Evolutionary conservation across 129 eudicot species (phyloP), one percentile per base, ranked within the genome.

Genomic region (Lactuca saligna): DNA sequence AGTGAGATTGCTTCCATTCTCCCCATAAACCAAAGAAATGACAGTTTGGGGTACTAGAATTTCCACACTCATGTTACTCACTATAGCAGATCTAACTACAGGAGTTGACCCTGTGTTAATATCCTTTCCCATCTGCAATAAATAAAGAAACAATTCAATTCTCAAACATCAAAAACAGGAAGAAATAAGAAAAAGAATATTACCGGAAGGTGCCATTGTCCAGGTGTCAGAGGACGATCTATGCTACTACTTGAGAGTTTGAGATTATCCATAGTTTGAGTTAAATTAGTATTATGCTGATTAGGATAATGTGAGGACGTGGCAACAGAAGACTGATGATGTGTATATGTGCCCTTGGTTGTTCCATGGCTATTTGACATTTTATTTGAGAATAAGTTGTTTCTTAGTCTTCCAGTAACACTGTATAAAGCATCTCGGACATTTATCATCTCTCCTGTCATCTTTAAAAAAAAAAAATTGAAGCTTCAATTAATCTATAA

Each of bases 31-130:
- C 16, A 83, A 85, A 72, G 80, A 81, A 56, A 92, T 62, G 34
- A 81, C 80, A 77, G 65, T 61, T 75, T 86, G 85, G 72, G 96
- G 89, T 58, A 88, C 87, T 17, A 65, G 46, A 63, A 86, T 77
- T 70, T 92, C 89, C 53, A 92, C 83, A 50, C 91, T 84, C 61
- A 91, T 81, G 70, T 85, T 87, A 33, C 84, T 84, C 68, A 82
- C 88, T 57, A 84, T 51, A n/a, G 86, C 82, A 8, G 95, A 73
- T 78, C 91, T 76, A 62, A 63, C 81, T 69, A 73, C 84, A 74
- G 85, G 65, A 70, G 75, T 56, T 48, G 78, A 76, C 63, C 71
- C 84, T 68, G 64, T 78, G 67, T 73, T 76, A 77, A 12, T 71
- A 64, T 76, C 76, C 38, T 51, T 70, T 41, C 54, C 63, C 65